Base-by-base conservation (phyloP, 2,329 filamentous ascomycete genomes). In the Colletotrichum gloeosporioides region DNA sequence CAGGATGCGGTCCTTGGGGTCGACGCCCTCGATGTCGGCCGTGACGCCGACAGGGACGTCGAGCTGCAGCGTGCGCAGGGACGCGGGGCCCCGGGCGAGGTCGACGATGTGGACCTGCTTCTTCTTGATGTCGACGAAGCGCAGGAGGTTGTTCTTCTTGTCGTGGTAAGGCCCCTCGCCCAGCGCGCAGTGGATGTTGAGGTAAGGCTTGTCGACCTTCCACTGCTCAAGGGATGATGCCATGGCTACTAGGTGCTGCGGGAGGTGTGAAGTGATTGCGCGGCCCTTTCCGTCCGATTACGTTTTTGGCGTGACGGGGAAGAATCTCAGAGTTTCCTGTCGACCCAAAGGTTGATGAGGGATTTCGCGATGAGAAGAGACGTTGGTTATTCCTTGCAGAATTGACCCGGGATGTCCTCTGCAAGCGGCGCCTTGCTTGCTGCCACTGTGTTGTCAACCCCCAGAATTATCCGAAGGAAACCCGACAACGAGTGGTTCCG, bases 91-190 rank as follows among this genome's bases (percentile, higher is more conserved):
- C 75, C 90, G 86, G 64, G 84, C 82, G 29, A 98, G 87, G 80
- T 95, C 90, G 76, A 97, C 89, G 64, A 90, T 89, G 86, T 97
- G 94, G 62, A 98, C 82, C 77, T 92, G 92, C 82, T 94, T 90
- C 82, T 94, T 92, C 84, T 93, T 94, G 85, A 98, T 96, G 85
- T 98, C 96, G 77, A 96, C 92, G 83, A 95, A 96, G 78, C 95
- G 94, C 75, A 96, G 86, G 63, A 88, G 89, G 83, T 94, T 90
- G 67, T 90, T 92, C 27, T 86, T 86, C 75, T 89, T 87, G 83
- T 96, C 94, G 86, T 92, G 95, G 86, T 92, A 95, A 2, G 94
- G 94, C 0, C 91, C 95, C 84, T 96, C 95, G 78, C 93, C 94
- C 34, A 96, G 89, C 16, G 86, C 87, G 85, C 93, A 95, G 78